Percentiles rank a stretch among this genome's conserved stretches.
Evolutionary conservation across 805 yeast genomes (phyloP).

Genomic region (Hanseniaspora clermontiae): DNA sequence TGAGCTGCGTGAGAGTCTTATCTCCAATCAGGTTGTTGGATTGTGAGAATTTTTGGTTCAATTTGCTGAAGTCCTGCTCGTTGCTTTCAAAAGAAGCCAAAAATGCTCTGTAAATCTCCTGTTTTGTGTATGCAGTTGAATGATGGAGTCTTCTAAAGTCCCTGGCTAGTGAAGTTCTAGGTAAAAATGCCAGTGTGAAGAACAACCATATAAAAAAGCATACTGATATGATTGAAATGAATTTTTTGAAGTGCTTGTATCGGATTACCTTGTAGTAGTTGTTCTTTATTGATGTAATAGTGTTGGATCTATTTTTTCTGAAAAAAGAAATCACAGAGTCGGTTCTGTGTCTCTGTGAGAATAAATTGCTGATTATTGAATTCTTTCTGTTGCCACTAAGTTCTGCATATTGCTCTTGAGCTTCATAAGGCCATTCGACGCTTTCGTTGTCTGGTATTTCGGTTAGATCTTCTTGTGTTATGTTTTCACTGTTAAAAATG

Average conservation of each 20-base stretch:
- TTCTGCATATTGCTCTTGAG: neutral
- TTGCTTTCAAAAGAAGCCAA: conserved; percentile 33
- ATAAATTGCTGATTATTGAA: neutral
- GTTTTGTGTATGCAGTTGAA: conserved; percentile 47
- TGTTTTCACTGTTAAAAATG: neutral
- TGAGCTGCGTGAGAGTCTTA: conserved; percentile 36
- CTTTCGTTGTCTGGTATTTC: neutral
- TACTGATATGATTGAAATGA: conserved; percentile 19
- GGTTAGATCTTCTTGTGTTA: conserved; percentile 4
- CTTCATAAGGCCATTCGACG: conserved; percentile 11
- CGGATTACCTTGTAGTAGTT: conserved; percentile 22
- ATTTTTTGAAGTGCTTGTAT: conserved; percentile 25
- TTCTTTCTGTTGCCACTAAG: neutral
- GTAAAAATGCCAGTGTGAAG: conserved; percentile 61
- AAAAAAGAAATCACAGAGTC: conserved; percentile 17
- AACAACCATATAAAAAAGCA: conserved; percentile 28
- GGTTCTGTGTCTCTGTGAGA: neutral
- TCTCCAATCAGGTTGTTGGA: conserved; percentile 33
- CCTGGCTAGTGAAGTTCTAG: conserved; percentile 69
- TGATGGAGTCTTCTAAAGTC: conserved; percentile 63
- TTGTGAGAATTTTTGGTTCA: conserved; percentile 20
- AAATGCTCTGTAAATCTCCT: conserved; percentile 56
- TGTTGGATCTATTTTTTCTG: conserved; percentile 23
- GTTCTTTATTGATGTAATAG: conserved; percentile 23
- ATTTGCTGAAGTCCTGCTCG: conserved; percentile 21